Evolutionary conservation across 192 early-diverging fungal genomes (phyloP), one percentile per base, ranked within the genome.

Genomic region (Mortierella antarctica): DNA sequence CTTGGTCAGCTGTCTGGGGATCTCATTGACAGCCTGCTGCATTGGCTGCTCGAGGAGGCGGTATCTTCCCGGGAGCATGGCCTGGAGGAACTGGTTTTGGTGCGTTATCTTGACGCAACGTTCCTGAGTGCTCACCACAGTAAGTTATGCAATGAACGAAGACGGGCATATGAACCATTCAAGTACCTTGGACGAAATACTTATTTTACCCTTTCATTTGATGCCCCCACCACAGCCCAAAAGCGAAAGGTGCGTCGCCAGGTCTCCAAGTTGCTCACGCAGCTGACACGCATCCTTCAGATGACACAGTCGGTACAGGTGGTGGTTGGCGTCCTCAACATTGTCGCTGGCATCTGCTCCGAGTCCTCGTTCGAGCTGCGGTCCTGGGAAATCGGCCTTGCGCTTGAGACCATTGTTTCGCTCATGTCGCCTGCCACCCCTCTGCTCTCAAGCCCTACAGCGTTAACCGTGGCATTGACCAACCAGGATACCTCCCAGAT

Each of bases 351-450:
- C 18, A 68, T 88, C 18, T 76, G 79, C 40, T 62, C 60, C 3
- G 85, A 83, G 45, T n/a, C 58, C 12, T 61, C 61, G 2, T 70
- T 74, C 51, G 74, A 61, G 56, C 23, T 75, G 58, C 61, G 81
- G 9, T 70, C 74, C 7, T 60, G 67, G 67, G 60, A 84, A 20
- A 41, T 76, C 67, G 87, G 78, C 39, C 50, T 84, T 62, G 69
- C 69, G 47, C 42, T 82, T 72, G 70, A 85, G 51, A 55, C 57
- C 47, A 48, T 86, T 42, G 64, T 53, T 17, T 67, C 64, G 1
- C 76, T 72, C 71, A 90, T 79, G 70, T 88, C 53, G 44, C 87
- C 46, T 21, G 84, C 57, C 15, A 89, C 41, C 6, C 88, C 55
- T 57, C 79, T 75, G 54, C 78, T 69, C 48, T 76, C 46, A 23